Evolutionary conservation across 176 grass and related monocot genomes (phyloP).

Genomic region (Eragrostis nindensis): DNA sequence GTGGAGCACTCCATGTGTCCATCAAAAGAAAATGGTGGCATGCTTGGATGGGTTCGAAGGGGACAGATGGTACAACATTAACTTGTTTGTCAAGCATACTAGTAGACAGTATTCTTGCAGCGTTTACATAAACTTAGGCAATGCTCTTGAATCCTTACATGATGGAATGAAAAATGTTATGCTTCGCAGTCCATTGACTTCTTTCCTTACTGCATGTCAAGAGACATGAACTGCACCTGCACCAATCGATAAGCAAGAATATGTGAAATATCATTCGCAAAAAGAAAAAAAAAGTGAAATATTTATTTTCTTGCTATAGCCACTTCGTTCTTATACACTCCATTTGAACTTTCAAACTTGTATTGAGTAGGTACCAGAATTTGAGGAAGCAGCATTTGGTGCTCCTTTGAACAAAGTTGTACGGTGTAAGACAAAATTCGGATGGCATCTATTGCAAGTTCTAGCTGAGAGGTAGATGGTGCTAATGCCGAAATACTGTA

Average conservation of each 20-base stretch:
- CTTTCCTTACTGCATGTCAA: slow-evolving; percentile 3
- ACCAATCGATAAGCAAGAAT: background rate
- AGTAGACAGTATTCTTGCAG: background rate
- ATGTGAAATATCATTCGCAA: too few species aligned
- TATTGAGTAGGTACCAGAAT: slow-evolving; percentile 87
- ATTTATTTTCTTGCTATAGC: background rate
- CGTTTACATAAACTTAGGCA: background rate
- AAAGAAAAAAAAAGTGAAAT: too few species aligned
- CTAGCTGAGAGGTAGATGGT: slow-evolving; percentile 89
- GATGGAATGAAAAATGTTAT: background rate
- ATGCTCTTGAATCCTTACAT: background rate
- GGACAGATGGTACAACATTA: slow-evolving; percentile 75
- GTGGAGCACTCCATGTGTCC: slow-evolving; percentile 87
- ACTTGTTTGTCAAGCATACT: slow-evolving; percentile 33
- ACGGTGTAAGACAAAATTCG: slow-evolving; percentile 95
- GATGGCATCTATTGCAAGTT: slow-evolving; percentile 98
- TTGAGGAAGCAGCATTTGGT: slow-evolving; percentile 91
- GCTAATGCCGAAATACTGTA: slow-evolving; percentile 5
- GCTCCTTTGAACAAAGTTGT: slow-evolving; percentile 96
- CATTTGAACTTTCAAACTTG: slow-evolving; percentile 19
- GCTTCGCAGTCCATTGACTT: slow-evolving; percentile 13
- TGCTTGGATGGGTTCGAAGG: slow-evolving; percentile 94
- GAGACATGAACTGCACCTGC: background rate
- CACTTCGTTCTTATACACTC: background rate
- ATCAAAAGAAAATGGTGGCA: slow-evolving; percentile 96